Evolutionary conservation across 768 basidiomycete genomes (phyloP), one percentile per base, ranked within the genome.

Genomic region (Naganishia kalamii): DNA sequence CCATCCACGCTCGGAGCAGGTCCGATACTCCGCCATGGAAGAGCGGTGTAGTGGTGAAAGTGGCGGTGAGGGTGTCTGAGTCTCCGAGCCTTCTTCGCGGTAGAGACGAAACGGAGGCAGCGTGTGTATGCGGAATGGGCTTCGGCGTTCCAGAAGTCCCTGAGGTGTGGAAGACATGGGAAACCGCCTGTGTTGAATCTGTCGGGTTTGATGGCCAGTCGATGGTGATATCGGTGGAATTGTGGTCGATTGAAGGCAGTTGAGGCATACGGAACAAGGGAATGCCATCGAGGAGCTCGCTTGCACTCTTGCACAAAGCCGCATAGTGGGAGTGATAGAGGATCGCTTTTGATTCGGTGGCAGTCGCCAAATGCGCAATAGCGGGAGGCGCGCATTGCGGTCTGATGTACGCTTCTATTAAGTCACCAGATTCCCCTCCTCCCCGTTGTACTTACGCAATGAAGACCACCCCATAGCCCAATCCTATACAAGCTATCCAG

Each of bases 61-160:
- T 77, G 69, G 57, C 78, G 70, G 63, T 41, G 21, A 52, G 40
- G 2, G 63, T 54, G 43, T 64, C 63, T 12, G 49, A 15, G n/a
- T 64, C 37, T 61, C 63, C 79, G 71, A 5, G 72, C 74, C 52
- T 62, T 19, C 74, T 65, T 23, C 73, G 71, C 27, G 74, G 74
- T 12, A 75, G 70, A 17, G 68, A 49, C 0, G 64, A 13, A 21
- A 74, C 70, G 78, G 80, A 63, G 75, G 68, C 44, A 71, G 70
- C 30, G 81, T 82, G 27, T 79, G 80, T 71, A 80, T 74, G 61
- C 2, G 72, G 71, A 40, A 75, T 75, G 0, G 72, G 73, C 64
- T 77, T 84, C 1, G 84, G 84, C 54, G 79, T 81, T 0, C 84
- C 84, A 13, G 84, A 84, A 54, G 81, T 70, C 30, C 83, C 83